A percentile compares a stretch with the other conserved stretches of the same genome.
Conservation (phyloP, 148 eudicot genomes). For the Cornus florida region DNA sequence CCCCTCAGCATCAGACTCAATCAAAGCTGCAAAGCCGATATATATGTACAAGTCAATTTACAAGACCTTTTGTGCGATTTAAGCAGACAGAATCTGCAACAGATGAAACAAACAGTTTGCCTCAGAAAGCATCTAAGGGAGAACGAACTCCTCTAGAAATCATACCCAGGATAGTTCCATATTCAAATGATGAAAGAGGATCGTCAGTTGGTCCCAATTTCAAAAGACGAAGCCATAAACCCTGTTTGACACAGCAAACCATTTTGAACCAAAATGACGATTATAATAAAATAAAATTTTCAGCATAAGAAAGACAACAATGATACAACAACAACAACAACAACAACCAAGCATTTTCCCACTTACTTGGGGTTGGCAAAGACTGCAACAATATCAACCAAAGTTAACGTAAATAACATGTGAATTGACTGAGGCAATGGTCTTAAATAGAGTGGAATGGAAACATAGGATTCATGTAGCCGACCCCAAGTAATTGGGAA, state of each 20-base stretch:
- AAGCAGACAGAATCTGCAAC: neutral
- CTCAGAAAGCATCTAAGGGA: slow-evolving; percentile 3
- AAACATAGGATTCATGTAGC: no score
- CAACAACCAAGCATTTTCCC: no score
- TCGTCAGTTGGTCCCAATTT: slow-evolving; percentile 93
- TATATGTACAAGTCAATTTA: neutral
- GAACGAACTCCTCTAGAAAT: slow-evolving; percentile 9
- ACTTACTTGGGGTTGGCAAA: no score
- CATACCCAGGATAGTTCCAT: slow-evolving; percentile 94
- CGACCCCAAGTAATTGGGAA: no score
- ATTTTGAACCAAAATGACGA: slow-evolving; percentile 9
- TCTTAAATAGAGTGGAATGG: no score
- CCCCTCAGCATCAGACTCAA: slow-evolving; percentile 99
- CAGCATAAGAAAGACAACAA: neutral
- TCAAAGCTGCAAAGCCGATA: slow-evolving; percentile 73
- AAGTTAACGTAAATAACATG: no score
- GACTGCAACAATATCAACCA: neutral
- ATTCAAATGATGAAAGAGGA: slow-evolving; percentile 97
- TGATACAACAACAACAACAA: no score
- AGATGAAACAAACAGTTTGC: neutral
- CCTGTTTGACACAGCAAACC: slow-evolving; percentile 48
- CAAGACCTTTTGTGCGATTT: neutral
- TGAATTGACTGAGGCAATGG: no score
- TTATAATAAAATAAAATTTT: slow-evolving; percentile 7
- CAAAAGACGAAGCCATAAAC: slow-evolving; percentile 94